Base-by-base conservation (phyloP, 495 filamentous ascomycete genomes). In the Ramalina intermedia region DNA sequence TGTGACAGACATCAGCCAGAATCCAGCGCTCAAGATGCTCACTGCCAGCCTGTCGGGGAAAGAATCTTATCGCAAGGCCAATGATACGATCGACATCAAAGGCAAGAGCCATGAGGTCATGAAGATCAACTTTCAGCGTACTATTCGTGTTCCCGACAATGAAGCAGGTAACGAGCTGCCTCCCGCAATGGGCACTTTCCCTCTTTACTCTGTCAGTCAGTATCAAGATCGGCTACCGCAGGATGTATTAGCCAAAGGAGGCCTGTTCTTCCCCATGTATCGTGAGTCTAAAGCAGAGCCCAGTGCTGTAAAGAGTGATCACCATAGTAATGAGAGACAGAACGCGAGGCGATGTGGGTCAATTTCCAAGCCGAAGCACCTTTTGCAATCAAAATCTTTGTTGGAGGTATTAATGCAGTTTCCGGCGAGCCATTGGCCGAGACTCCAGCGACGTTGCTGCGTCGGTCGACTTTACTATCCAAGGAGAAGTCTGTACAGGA, bases 291-390 rank as follows among this genome's bases (percentile, higher is more conserved):
- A 33, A 29, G 18, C 13, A 5, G 4, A 16, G 29, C 4, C 13
- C 13, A 18, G 47, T 21, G 27, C 21, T 3, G 16, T 3, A 11
- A 8, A 5, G 12, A 47, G 39, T n/a, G 16, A 42, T 36, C 23
- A 33, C 27, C 16, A 9, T 6, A 17, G 9, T 47, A 3, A 48
- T 12, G n/a, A 6, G 2, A 3, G 5, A 1, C 23, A 56, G 49
- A 68, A 50, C 63, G 59, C 18, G 70, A 73, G 46, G 69, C 70
- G 0, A 65, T 72, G 63, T 71, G 69, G 69, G 63, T 75, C 49
- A 55, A 57, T 0, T 68, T 74, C 45, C 5, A 21, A 0, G 47
- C 62, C 11, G 14, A 24, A 2, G 1, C 35, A 0, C 59, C 52
- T 0, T 74, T 71, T 49, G 67, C 68, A 1, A 57, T 76, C 38